Conservation (phyloP, 2,329 filamentous ascomycete species). For the Talaromyces sp. region DNA sequence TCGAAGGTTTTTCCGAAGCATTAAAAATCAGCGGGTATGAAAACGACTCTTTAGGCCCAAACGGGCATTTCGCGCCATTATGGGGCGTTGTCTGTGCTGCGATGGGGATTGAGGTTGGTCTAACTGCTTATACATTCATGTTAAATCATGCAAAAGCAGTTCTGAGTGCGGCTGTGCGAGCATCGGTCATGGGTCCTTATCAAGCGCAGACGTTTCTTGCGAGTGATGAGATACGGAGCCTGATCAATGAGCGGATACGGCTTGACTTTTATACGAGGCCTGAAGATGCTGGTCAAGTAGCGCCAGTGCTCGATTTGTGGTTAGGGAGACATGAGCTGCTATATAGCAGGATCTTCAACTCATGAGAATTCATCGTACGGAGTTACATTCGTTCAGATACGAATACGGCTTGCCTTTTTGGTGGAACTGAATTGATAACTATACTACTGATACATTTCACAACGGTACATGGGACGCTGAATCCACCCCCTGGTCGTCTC, state of each 20-base stretch:
- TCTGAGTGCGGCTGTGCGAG: slow-evolving; percentile 59
- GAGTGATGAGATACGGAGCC: slow-evolving; percentile 49
- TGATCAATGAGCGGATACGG: slow-evolving; percentile 49
- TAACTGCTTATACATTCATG: slow-evolving; percentile 60
- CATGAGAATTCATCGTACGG: slow-evolving; percentile 36
- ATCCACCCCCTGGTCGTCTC: not conserved
- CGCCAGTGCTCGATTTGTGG: slow-evolving; percentile 63
- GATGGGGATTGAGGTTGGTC: slow-evolving; percentile 50
- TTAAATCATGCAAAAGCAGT: slow-evolving; percentile 63
- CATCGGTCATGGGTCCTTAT: slow-evolving; percentile 63
- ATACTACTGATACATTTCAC: slow-evolving; percentile 15
- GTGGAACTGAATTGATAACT: not conserved
- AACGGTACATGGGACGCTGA: slow-evolving; percentile 8
- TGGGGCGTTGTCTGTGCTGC: slow-evolving; percentile 57
- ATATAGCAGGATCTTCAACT: slow-evolving; percentile 67
- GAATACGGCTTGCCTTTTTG: not conserved
- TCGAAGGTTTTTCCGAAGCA: slow-evolving; percentile 38
- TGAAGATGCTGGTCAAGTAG: slow-evolving; percentile 57
- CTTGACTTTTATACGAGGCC: slow-evolving; percentile 48
- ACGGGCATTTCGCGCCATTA: slow-evolving; percentile 59
- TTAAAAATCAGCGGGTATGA: slow-evolving; percentile 32
- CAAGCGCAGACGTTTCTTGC: slow-evolving; percentile 60
- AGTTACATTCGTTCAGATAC: not conserved
- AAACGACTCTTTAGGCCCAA: slow-evolving; percentile 32
- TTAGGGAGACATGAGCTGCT: slow-evolving; percentile 62